Conservation (phyloP, 805 yeast genomes). For the Jamesozyma rosinii region DNA sequence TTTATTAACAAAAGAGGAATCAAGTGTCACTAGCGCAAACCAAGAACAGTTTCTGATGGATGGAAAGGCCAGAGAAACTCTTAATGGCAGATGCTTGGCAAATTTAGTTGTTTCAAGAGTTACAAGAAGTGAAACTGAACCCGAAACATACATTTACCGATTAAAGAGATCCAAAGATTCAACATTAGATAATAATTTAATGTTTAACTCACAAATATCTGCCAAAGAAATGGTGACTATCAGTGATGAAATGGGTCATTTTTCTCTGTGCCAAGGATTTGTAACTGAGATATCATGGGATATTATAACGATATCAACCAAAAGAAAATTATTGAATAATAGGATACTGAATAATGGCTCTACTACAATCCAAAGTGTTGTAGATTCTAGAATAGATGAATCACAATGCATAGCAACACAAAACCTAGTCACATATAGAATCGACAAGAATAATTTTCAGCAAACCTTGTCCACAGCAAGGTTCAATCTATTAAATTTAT, state of each 20-base stretch:
- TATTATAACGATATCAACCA: slow-evolving; percentile 41
- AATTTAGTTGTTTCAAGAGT: slow-evolving; percentile 36
- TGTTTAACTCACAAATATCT: slow-evolving; percentile 39
- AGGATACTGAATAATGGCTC: slow-evolving; percentile 8
- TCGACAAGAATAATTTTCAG: slow-evolving; percentile 73
- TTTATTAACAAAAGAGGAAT: slow-evolving; percentile 65
- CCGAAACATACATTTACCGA: slow-evolving; percentile 36
- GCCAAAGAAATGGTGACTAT: slow-evolving; percentile 57
- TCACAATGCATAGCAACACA: slow-evolving; percentile 29
- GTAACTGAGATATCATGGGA: slow-evolving; percentile 38
- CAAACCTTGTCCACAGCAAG: slow-evolving; percentile 71
- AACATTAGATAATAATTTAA: slow-evolving; percentile 9
- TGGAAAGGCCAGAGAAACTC: slow-evolving; percentile 48
- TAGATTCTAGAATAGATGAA: slow-evolving; percentile 5
- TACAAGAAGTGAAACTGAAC: slow-evolving; percentile 11
- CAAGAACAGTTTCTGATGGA: slow-evolving; percentile 53
- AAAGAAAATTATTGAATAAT: slow-evolving; percentile 41
- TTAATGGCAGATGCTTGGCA: slow-evolving; percentile 52
- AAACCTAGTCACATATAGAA: slow-evolving; percentile 39
- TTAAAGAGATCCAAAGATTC: slow-evolving; percentile 27
- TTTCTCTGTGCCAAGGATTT: slow-evolving; percentile 58
- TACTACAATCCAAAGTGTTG: slow-evolving; percentile 11
- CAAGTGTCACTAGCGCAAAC: slow-evolving; percentile 40
- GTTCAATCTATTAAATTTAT: slow-evolving; percentile 62
- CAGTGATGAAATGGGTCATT: slow-evolving; percentile 75